Evolutionary conservation across 2,329 filamentous ascomycete species (phyloP).

Genomic region (Fusarium foetens): DNA sequence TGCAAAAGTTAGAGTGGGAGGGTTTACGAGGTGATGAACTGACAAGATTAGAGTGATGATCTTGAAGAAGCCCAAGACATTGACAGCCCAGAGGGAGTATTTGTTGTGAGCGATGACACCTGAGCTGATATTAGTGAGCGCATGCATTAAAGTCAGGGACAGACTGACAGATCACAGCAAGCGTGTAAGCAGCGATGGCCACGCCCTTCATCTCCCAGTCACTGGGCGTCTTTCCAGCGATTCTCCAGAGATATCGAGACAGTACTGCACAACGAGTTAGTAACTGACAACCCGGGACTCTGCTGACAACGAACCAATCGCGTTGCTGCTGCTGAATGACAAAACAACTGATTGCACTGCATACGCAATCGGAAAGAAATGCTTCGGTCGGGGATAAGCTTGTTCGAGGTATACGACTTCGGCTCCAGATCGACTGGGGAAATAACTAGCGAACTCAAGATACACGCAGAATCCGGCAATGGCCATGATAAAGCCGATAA

Average conservation of each 20-base stretch:
- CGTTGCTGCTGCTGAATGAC: slow-evolving; percentile 73
- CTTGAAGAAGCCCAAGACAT: slow-evolving; percentile 68
- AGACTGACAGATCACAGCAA: slow-evolving; percentile 62
- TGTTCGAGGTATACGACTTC: slow-evolving; percentile 77
- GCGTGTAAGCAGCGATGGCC: slow-evolving; percentile 70
- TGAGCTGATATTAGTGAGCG: slow-evolving; percentile 45
- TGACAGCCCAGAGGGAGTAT: slow-evolving; percentile 65
- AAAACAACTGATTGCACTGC: slow-evolving; percentile 71
- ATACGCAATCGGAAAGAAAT: slow-evolving; percentile 72
- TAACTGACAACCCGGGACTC: rapidly evolving
- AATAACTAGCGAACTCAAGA: slow-evolving; percentile 72
- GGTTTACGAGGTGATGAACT: slow-evolving; percentile 51
- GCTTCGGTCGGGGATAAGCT: slow-evolving; percentile 70
- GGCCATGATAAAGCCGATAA: slow-evolving; percentile 69
- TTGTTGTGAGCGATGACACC: slow-evolving; percentile 65
- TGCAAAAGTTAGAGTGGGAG: rapidly evolving
- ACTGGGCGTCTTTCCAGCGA: slow-evolving; percentile 60
- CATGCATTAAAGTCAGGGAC: rapidly evolving
- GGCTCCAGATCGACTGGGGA: slow-evolving; percentile 72
- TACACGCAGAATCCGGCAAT: slow-evolving; percentile 66
- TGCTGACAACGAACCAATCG: slow-evolving; percentile 51
- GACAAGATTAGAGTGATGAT: slow-evolving; percentile 68
- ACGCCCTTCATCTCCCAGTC: slow-evolving; percentile 74
- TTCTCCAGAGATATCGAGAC: slow-evolving; percentile 70
- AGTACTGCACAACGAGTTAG: slow-evolving; percentile 55